Conservation (phyloP, 1,284 basidiomycete species). For the Austroboletus novae-zelandiae region DNA sequence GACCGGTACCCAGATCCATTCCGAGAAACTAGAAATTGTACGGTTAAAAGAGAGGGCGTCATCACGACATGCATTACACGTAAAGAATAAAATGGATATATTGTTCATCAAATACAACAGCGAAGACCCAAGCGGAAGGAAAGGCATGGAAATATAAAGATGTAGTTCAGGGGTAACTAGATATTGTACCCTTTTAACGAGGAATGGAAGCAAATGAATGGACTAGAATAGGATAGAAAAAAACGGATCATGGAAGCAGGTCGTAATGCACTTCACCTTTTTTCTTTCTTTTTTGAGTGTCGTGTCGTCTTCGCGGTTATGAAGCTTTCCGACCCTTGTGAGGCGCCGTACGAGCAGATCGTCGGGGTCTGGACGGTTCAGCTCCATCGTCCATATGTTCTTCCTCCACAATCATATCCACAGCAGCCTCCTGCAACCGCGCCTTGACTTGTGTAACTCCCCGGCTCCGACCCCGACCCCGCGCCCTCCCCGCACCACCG, state of each 20-base stretch:
- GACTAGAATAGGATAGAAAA: not conserved
- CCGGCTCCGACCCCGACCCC: constrained; percentile 21
- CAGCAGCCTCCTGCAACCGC: constrained; percentile 27
- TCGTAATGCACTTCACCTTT: not conserved
- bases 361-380: constrained; percentile 22
- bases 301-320: not conserved
- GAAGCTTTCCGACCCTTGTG: constrained; percentile 18
- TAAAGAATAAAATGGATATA: constrained; percentile 11
- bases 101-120: constrained; percentile 14
- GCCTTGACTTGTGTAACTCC: constrained; percentile 14
- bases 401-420: constrained; percentile 29
- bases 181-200: constrained; percentile 4
- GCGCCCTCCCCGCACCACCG: constrained; percentile 9
- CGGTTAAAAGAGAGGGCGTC: constrained; percentile 10
- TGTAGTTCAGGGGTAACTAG: constrained; percentile 7
- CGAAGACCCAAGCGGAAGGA: not conserved
- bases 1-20: not conserved
- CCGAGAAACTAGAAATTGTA: not conserved
- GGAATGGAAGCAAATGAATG: constrained; percentile 2
- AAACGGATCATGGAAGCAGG: constrained; percentile 1
- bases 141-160: constrained; percentile 1
- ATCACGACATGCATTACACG: constrained; percentile 4
- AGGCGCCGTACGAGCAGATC: constrained; percentile 26
- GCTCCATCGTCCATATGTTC: constrained; percentile 27
- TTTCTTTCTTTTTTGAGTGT: not conserved